phyloP scores from a whole-genome alignment of 345 rosid genomes.

The Populus ilicifolia region DNA sequence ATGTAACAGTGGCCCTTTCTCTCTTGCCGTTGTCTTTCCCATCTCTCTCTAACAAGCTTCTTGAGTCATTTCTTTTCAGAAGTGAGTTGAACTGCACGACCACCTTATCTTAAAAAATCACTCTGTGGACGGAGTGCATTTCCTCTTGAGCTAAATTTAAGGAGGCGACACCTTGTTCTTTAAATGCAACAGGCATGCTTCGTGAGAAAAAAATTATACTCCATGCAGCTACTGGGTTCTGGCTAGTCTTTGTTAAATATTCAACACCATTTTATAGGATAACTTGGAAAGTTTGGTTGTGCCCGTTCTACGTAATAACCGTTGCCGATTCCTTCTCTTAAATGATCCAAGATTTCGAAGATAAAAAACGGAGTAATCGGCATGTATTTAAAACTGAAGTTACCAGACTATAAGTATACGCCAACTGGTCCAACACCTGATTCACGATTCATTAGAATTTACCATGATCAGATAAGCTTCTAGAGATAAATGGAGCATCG shows the following conservation, averaged over 20 bases:
- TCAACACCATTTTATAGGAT: neutral
- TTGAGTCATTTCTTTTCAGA: no score
- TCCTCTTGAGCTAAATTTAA: neutral
- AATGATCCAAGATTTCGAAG: neutral
- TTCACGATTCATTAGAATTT: neutral
- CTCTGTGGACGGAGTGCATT: neutral
- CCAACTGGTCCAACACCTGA: slow-evolving; percentile 11
- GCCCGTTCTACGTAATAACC: neutral
- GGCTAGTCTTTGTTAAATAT: slow-evolving; percentile 3
- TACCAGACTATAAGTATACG: neutral
- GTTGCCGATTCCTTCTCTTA: neutral
- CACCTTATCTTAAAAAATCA: neutral
- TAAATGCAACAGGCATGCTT: neutral
- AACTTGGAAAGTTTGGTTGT: neutral
- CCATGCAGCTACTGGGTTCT: neutral
- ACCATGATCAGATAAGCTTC: neutral
- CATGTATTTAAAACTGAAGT: neutral
- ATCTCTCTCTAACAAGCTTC: neutral
- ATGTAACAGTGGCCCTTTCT: neutral
- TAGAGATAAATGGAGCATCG: neutral
- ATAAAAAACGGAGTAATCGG: neutral
- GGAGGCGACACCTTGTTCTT: neutral
- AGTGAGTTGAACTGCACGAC: neutral
- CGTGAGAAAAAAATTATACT: neutral
- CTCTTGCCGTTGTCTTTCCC: no score